Percentiles rank a stretch among this genome's conserved stretches.
Evolutionary conservation across 2,329 filamentous ascomycete genomes (phyloP).

Genomic region (Pyrenochaeta sp.): DNA sequence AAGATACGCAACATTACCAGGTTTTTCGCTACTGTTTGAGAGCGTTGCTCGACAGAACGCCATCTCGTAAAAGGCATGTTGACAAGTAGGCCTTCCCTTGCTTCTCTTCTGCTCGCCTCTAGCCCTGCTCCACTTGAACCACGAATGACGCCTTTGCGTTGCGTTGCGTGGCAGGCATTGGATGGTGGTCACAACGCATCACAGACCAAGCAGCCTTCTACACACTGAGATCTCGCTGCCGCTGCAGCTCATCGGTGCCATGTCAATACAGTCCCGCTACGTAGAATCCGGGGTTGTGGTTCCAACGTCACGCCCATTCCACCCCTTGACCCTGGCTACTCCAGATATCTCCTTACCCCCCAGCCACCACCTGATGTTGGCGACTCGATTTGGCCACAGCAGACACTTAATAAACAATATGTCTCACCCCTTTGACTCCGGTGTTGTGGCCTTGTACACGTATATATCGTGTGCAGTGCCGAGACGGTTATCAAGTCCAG

Average conservation of each 20-base stretch:
- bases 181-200: conserved; percentile 23
- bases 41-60: conserved; percentile 38
- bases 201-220: conserved; percentile 28
- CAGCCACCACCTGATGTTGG: conserved; percentile 30
- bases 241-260: conserved; percentile 26
- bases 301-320: conserved; percentile 37
- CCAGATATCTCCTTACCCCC: conserved; percentile 26
- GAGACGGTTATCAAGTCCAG: conserved; percentile 39
- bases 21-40: conserved; percentile 32
- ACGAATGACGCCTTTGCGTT: conserved; percentile 30
- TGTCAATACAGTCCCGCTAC: conserved; percentile 34
- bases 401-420: conserved; percentile 41
- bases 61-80: conserved; percentile 32
- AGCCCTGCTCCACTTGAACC: conserved; percentile 24
- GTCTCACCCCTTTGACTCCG: conserved; percentile 42
- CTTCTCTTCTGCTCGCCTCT: conserved; percentile 38
- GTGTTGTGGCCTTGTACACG: conserved; percentile 33
- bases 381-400: conserved; percentile 19
- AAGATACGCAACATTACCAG: conserved; percentile 36
- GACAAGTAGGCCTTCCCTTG: conserved; percentile 43
- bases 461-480: conserved; percentile 42
- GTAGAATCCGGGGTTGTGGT: conserved; percentile 36
- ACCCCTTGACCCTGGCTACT: conserved; percentile 26
- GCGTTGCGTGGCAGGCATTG: conserved; percentile 28
- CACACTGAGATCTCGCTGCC: conserved; percentile 32